Evolutionary conservation across 2,329 filamentous ascomycete species (phyloP), one percentile per base, ranked within the genome.

Genomic region (Metarhizium album): DNA sequence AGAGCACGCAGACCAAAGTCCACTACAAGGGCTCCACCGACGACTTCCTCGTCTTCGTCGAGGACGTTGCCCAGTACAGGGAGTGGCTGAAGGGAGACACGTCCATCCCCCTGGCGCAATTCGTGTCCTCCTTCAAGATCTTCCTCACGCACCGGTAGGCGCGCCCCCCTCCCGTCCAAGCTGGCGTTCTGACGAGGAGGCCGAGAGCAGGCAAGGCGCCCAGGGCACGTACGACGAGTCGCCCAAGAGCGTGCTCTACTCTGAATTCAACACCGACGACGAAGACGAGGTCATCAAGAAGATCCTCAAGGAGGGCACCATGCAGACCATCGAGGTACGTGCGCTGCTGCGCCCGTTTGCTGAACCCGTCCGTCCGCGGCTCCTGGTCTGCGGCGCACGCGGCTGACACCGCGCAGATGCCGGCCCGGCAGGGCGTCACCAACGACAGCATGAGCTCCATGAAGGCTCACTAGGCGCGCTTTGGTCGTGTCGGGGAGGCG

Each of bases 141-240:
- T 95, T 95, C 63, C 74, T 86, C 42, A 95, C 90, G 35, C 87
- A 94, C 74, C 86, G 84, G 90, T 96, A 78, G 73, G 86, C 74
- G 46, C 14, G 4, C 1, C n/a, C 13, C 5, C 18, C 18, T 16
- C 16, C 3, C 16, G 33, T 2, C 14, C 11, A 31, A 11, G 5
- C 29, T 31, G 5, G 29, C 11, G n/a, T 40, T 13, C 45, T 47
- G 40, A 48, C 45, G 22, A 13, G 14, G n/a, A n/a, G n/a, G n/a
- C n/a, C n/a, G n/a, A n/a, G n/a, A n/a, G 53, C 53, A 95, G 90
- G 69, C 90, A 95, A 67, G 91, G 91, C 57, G 81, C 80, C 43
- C 89, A 95, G 67, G 91, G 91, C 51, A 78, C 83, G 53, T 74
- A 86, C 42, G 86, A 96, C 63, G 71, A 73, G 9, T 90, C 90